Percentiles rank a stretch among this genome's conserved stretches.
Evolutionary conservation across 768 basidiomycete species (phyloP).

Genomic region (Rhodotorula diobovata): DNA sequence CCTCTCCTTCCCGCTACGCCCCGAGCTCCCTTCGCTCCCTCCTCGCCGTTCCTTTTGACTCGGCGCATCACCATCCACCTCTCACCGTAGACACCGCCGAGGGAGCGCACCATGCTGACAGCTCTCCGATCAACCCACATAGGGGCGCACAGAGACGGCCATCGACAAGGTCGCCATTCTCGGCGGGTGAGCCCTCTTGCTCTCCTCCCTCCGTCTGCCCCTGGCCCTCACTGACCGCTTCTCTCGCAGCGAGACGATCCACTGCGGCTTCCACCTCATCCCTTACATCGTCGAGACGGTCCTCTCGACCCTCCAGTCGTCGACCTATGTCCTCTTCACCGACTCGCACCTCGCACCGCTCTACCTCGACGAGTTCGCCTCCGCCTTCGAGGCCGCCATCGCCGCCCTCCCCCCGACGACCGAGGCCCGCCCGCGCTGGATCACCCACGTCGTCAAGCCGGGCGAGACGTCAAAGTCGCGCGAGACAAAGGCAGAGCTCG

Average conservation of each 20-base stretch:
- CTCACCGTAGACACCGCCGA: too few species aligned
- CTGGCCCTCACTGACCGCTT: too few species aligned
- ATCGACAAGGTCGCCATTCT: conserved; percentile 37
- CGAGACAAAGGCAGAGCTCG: conserved; percentile 83
- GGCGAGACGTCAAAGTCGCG: conserved; percentile 91
- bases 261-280: conserved; percentile 87
- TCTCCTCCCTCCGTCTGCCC: neutral
- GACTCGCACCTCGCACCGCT: conserved; percentile 82
- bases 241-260: conserved; percentile 70
- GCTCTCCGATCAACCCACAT: neutral
- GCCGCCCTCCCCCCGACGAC: conserved; percentile 35
- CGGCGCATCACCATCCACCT: neutral
- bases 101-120: neutral
- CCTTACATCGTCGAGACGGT: conserved; percentile 61
- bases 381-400: conserved; percentile 57
- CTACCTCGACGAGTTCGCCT: conserved; percentile 65
- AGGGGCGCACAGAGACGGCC: conserved; percentile 29
- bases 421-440: conserved; percentile 58
- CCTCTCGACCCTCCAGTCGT: conserved; percentile 33
- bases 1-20: too few species aligned
- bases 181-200: conserved; percentile 11
- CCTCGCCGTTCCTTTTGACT: neutral
- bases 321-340: conserved; percentile 78
- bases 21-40: neutral
- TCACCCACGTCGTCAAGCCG: conserved; percentile 73